Percentiles rank a stretch among this genome's conserved stretches.
These are phyloP conservation scores for Mycena vulgaris DNA, from an alignment of 768 basidiomycete species.

Conservation along the genomic window DNA sequence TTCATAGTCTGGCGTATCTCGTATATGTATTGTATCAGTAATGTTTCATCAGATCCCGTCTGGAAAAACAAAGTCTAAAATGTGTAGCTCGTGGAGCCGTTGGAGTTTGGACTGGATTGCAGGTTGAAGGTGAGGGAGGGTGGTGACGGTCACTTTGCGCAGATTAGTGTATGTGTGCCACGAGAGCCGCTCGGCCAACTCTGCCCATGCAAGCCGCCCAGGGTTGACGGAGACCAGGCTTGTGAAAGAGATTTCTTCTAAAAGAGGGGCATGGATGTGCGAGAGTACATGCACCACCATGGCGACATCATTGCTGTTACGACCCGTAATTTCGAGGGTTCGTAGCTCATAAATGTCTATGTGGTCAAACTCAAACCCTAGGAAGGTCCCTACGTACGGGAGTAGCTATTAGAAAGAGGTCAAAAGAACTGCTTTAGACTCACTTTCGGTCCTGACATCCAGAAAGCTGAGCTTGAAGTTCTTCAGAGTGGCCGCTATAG, in stretches of 20 bases:
- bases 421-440: neutral
- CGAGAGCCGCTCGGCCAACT: slow-evolving; percentile 9
- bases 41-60: slow-evolving; percentile 20
- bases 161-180: neutral
- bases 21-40: slow-evolving; percentile 31
- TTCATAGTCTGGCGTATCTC: slow-evolving; percentile 23
- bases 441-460: slow-evolving; percentile 26
- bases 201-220: slow-evolving; percentile 6
- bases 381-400: slow-evolving; percentile 5
- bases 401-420: neutral
- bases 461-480: slow-evolving; percentile 29
- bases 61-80: slow-evolving; percentile 29
- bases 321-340: slow-evolving; percentile 14
- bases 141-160: slow-evolving; percentile 16
- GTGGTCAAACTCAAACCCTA: slow-evolving; percentile 1
- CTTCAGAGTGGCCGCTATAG: slow-evolving; percentile 15
- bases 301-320: slow-evolving; percentile 8
- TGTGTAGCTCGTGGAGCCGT: slow-evolving; percentile 10
- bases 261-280: neutral
- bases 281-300: slow-evolving; percentile 22
- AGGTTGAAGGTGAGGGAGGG: slow-evolving; percentile 8
- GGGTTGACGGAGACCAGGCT: slow-evolving; percentile 7
- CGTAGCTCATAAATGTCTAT: slow-evolving; percentile 6
- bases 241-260: slow-evolving; percentile 25
- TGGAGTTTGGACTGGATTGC: slow-evolving; percentile 9